Base-by-base conservation (phyloP, 208 protist genomes). In the Kentomonas sorsogonicus region DNA sequence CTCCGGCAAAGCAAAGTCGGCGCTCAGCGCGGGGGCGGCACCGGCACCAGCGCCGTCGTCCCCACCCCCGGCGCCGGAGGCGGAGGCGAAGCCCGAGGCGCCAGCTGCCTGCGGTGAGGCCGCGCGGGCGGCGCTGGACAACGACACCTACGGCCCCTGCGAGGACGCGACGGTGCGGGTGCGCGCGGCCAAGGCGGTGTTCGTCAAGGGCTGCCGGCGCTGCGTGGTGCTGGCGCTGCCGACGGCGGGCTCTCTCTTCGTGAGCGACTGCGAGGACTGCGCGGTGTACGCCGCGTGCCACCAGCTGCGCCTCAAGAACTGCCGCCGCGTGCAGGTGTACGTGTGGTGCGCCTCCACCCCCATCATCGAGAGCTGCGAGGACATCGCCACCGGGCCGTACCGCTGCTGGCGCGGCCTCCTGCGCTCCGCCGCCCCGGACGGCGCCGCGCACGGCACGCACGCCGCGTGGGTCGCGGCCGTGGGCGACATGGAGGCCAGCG, bases 241-340 rank as follows among this genome's bases (percentile, higher is more conserved):
- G 20, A 20, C 59, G 26, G 38, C 46, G 33, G 27, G 47, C 25
- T 46, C 48, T 18, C 6, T 54, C 6, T 54, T 54, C n/a, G 27
- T 54, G 26, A 23, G 48, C n/a, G 48, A 54, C 48, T 54, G 48
- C 48, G 31, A 23, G 26, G 3, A 5, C 9, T 92, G 88, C 66
- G 69, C 56, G 22, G 43, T 92, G 16, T 95, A 92, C 72, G 71
- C 91, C 0, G 74, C 79, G 11, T 95, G 84, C 43, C 83, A 91
- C 54, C 88, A 95, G 66, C 78, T 95, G 18, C 77, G 88, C 38
- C 55, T 95, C 38, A 91, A 92, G 53, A 63, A 77, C 63, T 92
- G 84, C 70, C 58, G 53, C 29, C 34, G 73, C 52, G 53, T 85
- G 22, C 63, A 85, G 38, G 63, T 95, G 22, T 95, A 91, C 63